Conservation (phyloP, 164 flowering plant genomes). For the Sextonia rubra region DNA sequence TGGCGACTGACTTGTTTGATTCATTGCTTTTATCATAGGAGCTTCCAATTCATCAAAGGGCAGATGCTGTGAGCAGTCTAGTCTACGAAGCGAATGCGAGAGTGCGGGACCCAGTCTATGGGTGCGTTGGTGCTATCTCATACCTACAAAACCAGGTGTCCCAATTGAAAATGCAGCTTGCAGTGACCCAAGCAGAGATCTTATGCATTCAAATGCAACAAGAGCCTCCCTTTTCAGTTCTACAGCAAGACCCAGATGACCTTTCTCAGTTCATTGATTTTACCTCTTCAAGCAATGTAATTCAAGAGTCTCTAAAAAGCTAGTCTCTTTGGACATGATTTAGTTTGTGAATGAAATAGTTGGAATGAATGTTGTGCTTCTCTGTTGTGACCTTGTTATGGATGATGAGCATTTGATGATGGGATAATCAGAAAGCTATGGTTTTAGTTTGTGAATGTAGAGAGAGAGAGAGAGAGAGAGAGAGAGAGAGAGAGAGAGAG, state of each 20-base stretch:
- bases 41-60: conserved; percentile 53
- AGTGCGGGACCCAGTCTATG: conserved; percentile 66
- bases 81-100: conserved; percentile 71
- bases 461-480: neutral
- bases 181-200: conserved; percentile 74
- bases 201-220: conserved; percentile 79
- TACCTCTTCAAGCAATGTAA: conserved; percentile 55
- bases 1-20: neutral
- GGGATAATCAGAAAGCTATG: too few relatives aligned
- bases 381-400: neutral
- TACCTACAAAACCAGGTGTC: conserved; percentile 66
- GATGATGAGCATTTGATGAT: too few relatives aligned
- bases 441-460: neutral
- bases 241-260: conserved; percentile 22
- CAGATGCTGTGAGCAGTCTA: conserved; percentile 64
- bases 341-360: conserved; percentile 9
- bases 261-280: conserved; percentile 44
- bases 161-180: conserved; percentile 73
- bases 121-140: conserved; percentile 80
- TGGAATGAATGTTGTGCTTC: neutral
- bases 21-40: conserved; percentile 31
- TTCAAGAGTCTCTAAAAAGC: conserved; percentile 64
- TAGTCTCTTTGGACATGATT: conserved; percentile 76
- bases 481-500: conserved; percentile 16
- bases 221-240: conserved; percentile 30